Base-by-base conservation (phyloP, 2,329 filamentous ascomycete species). In the Stachybotrys chlorohalonatus region DNA sequence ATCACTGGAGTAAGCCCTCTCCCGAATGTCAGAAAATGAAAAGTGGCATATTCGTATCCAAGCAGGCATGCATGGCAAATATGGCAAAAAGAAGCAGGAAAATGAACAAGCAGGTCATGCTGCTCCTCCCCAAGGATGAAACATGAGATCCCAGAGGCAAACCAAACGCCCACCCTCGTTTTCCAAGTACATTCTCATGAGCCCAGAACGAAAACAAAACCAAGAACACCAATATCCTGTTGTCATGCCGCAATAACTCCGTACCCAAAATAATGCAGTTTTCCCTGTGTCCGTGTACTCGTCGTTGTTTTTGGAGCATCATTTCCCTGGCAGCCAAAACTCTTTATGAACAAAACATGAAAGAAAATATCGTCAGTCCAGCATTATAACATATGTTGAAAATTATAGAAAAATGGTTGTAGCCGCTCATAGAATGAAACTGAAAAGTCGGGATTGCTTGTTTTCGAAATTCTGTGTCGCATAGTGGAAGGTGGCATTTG, bases 251-350 rank as follows among this genome's bases (percentile, higher is more conserved):
- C 36, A 42, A 9, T 9, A 9, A 42, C 36, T 42, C 36, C 36
- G 59, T 61, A 61, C 61, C 58, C 51, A 54, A 57, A 13, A 42
- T 42, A 42, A 42, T 42, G 36, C 8, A 42, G 13, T 42, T 42
- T 9, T 42, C 36, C 36, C 36, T 3, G 36, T 13, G 36, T 42
- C 36, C 36, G 8, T 42, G 36, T 42, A 13, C 36, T 42, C 36
- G 9, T 42, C 13, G 13, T 13, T 9, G 9, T 42, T 42, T 9
- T 13, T 13, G 36, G 36, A 13, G 8, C 9, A 9, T 42, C 13
- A 13, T 9, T 42, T 42, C 36, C 36, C 13, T 42, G 9, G 9
- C 36, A 9, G 36, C 36, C 36, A 42, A 42, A 42, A 42, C 2
- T 42, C 36, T 42, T 13, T 9, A 39, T 7, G 11, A 13, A 13